Evolutionary conservation across 2,329 filamentous ascomycete genomes (phyloP), one percentile per base, ranked within the genome.

Genomic region (Cadophora malorum): DNA sequence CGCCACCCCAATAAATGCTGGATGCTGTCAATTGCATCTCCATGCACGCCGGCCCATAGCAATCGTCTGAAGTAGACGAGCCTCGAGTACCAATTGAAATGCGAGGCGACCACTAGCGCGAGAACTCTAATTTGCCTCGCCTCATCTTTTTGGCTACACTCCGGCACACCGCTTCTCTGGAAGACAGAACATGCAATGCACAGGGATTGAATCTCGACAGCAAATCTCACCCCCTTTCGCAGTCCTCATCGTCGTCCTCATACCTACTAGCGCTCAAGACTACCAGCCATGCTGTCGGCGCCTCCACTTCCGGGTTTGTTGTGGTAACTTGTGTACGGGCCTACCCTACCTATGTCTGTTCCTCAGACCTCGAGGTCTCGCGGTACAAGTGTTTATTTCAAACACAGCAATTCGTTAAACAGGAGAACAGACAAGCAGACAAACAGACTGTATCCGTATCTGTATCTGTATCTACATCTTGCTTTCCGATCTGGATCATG

Each of bases 141-240:
- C 52, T 33, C 52, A 33, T 55, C 25, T 33, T 55, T 55, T 3
- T 3, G 52, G 5, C 12, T 55, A 28, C 25, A n/a, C 14, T 33
- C 33, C 28, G 25, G 52, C 52, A 55, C 52, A 55, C 52, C 52
- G 52, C 52, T 55, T 55, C 25, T 55, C 52, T 33, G 52, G 52
- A 21, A 49, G 45, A 21, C 19, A 21, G 45, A 49, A 8, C 5
- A 49, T 4, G 10, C 41, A 45, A 45, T 45, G 41, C 14, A 45
- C 41, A 52, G 10, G 49, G 50, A 28, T 28, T 23, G 50, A 25
- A 53, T 21, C 10, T 53, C 41, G 23, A 28, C 23, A 28, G 23
- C 50, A 23, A 53, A 28, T 10, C 50, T 53, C 50, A 55, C 52
- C 16, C 25, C 25, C 52, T 55, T 33, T 55, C 28, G 16, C 28